Conservation (phyloP, 1,284 basidiomycete species). For the Ceratobasidium sp. region DNA sequence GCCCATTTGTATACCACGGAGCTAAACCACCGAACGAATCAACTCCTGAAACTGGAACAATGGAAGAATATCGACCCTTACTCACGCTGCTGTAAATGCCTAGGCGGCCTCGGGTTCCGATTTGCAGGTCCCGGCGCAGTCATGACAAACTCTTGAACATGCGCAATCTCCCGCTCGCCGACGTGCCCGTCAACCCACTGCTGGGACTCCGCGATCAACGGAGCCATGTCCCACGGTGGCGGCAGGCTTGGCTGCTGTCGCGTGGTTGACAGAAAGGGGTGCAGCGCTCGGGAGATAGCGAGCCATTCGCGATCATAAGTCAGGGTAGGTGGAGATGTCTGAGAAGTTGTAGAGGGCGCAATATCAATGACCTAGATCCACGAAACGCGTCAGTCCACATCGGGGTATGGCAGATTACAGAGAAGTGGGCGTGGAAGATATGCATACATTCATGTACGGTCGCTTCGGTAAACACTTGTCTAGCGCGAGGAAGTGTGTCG, state of each 20-base stretch:
- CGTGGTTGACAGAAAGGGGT: slow-evolving; percentile 75
- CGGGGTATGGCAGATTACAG: not conserved
- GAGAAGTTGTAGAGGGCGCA: slow-evolving; percentile 53
- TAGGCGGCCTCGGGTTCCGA: slow-evolving; percentile 23
- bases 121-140: slow-evolving; percentile 73
- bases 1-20: slow-evolving; percentile 87
- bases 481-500: slow-evolving; percentile 88
- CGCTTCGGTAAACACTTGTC: slow-evolving; percentile 90
- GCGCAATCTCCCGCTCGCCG: slow-evolving; percentile 59
- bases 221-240: slow-evolving; percentile 65
- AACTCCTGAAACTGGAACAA: not conserved
- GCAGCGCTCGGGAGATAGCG: slow-evolving; percentile 88
- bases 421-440: too few relatives aligned
- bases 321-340: slow-evolving; percentile 53
- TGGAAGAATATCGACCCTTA: not conserved
- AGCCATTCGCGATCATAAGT: slow-evolving; percentile 92
- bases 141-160: slow-evolving; percentile 75
- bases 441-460: slow-evolving; percentile 85
- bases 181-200: slow-evolving; percentile 73
- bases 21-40: slow-evolving; percentile 58
- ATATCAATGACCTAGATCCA: slow-evolving; percentile 75
- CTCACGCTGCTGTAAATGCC: slow-evolving; percentile 46
- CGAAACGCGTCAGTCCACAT: not conserved
- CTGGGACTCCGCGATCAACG: slow-evolving; percentile 70
- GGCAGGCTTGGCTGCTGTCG: slow-evolving; percentile 68